Conservation (phyloP, 2,329 filamentous ascomycete species). For the Aureobasidium zeae region DNA sequence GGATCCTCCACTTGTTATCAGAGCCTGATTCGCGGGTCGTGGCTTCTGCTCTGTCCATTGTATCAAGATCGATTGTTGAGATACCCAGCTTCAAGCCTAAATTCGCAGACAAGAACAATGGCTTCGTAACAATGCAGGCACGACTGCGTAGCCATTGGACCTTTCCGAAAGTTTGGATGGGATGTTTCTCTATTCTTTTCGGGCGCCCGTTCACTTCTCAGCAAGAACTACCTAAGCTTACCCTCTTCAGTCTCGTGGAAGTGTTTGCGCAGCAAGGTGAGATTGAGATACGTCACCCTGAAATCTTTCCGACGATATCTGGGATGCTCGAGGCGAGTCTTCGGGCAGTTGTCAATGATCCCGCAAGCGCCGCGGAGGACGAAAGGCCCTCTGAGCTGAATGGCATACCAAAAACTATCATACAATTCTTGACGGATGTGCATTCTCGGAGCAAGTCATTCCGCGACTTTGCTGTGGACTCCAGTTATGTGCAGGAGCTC, state of each 20-base stretch:
- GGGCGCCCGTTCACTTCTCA: constrained; percentile 68
- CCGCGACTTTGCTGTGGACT: constrained; percentile 69
- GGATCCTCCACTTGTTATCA: constrained; percentile 67
- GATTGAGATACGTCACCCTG: constrained; percentile 61
- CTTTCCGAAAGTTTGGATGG: constrained; percentile 71
- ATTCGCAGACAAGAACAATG: constrained; percentile 76
- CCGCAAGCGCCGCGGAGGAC: constrained; percentile 29
- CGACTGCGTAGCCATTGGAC: constrained; percentile 84
- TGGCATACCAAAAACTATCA: constrained; percentile 62
- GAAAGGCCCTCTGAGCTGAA: constrained; percentile 39
- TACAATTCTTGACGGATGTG: constrained; percentile 69
- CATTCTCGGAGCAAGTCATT: constrained; percentile 70
- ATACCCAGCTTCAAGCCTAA: constrained; percentile 82
- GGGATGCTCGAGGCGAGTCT: constrained; percentile 82
- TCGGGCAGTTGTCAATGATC: constrained; percentile 51
- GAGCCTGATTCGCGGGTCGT: constrained; percentile 80
- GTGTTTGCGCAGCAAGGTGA: constrained; percentile 54
- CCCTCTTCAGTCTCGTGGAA: constrained; percentile 63
- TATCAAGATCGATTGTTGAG: constrained; percentile 67
- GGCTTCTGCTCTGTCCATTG: constrained; percentile 68
- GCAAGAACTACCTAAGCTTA: constrained; percentile 63
- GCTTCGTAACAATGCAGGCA: constrained; percentile 76
- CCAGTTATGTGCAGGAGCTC: constrained; percentile 72
- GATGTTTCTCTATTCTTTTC: constrained; percentile 82
- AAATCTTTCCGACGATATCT: constrained; percentile 69